Conservation (phyloP, 176 grass and related monocot species). For the Chrysopogon serrulatus region DNA sequence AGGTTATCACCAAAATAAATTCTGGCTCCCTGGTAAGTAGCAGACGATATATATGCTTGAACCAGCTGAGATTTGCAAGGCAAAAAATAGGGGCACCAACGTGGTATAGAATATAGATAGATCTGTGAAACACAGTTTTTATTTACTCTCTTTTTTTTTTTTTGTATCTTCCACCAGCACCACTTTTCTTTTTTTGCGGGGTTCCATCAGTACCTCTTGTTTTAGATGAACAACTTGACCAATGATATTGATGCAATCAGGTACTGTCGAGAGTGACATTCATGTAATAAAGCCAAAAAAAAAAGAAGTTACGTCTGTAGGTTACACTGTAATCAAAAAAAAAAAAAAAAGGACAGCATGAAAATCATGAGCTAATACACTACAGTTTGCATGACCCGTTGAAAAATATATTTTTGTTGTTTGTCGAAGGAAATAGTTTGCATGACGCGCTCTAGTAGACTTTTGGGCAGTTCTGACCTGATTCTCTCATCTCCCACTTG, state of each 20-base stretch:
- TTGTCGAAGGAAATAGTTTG: neutral
- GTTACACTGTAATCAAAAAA: neutral
- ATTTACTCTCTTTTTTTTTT: neutral
- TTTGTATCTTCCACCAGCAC: neutral
- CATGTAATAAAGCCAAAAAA: neutral
- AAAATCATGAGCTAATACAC: neutral
- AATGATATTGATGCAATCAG: neutral
- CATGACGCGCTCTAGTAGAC: neutral
- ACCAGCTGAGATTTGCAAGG: neutral
- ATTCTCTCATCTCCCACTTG: constrained; percentile 3
- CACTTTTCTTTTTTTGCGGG: too few species aligned
- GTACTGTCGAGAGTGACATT: neutral
- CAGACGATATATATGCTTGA: constrained; percentile 9
- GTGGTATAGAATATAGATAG: too few species aligned
- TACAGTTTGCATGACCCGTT: neutral
- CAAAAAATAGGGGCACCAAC: neutral
- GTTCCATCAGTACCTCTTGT: too few species aligned
- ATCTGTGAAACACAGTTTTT: constrained; percentile 19
- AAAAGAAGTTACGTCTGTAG: neutral
- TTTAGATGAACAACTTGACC: neutral
- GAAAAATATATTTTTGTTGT: neutral
- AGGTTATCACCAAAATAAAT: neutral
- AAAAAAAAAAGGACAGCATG: neutral
- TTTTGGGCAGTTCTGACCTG: neutral
- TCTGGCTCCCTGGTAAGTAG: constrained; percentile 31